A percentile compares a stretch with the other conserved stretches of the same genome.
These are phyloP conservation scores for Claviceps lovelessii DNA, from an alignment of 2,329 filamentous ascomycete genomes.

Conservation along the genomic window DNA sequence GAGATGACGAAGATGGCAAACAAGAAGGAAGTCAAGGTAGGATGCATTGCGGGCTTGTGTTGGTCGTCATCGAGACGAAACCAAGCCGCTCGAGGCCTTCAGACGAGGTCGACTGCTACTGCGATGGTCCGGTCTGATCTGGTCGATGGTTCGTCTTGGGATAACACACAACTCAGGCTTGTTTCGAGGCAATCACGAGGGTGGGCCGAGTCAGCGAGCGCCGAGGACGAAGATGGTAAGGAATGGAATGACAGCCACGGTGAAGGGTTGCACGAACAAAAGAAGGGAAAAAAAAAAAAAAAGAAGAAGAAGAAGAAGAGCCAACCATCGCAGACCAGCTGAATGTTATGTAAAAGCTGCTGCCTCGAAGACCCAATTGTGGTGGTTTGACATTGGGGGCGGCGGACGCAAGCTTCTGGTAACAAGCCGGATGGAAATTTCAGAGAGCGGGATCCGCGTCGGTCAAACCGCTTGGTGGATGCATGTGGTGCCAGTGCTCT, in stretches of 20 bases:
- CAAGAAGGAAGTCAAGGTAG: slow-evolving; percentile 13
- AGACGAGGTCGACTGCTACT: background rate
- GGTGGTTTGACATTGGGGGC: background rate
- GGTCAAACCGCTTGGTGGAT: background rate
- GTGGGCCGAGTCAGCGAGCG: background rate
- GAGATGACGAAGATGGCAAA: slow-evolving; percentile 18
- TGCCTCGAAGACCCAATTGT: background rate
- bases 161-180: background rate
- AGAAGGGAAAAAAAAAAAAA: background rate
- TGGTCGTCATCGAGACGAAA: slow-evolving; percentile 2
- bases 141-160: background rate
- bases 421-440: background rate
- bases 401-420: background rate
- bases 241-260: background rate
- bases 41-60: slow-evolving; percentile 4
- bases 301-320: background rate
- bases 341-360: background rate
- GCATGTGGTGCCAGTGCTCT: background rate
- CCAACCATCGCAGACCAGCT: background rate
- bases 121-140: no score
- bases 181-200: background rate
- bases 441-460: background rate
- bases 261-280: no score
- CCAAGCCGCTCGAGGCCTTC: background rate
- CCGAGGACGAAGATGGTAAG: background rate